Conservation (phyloP, 768 basidiomycete genomes). For the Auriculariales sp. region DNA sequence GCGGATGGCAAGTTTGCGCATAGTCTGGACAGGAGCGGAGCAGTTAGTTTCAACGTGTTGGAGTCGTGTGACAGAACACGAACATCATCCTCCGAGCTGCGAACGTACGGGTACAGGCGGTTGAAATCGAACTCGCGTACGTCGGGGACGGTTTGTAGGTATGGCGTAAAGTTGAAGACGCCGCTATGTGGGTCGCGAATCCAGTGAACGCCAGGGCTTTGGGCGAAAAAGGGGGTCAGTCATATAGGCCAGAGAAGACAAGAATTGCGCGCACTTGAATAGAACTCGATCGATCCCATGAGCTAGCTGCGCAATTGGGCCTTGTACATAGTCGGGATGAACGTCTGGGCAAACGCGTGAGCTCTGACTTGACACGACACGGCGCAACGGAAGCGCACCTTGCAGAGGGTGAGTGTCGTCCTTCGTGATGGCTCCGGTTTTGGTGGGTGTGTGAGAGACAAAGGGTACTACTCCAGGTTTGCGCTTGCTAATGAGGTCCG, state of each 20-base stretch:
- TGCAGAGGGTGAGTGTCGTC: no score
- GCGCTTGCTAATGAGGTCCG: no score
- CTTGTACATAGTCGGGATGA: constrained; percentile 25
- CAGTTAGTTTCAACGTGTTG: background rate
- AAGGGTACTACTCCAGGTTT: no score
- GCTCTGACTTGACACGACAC: no score
- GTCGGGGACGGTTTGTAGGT: constrained; percentile 57
- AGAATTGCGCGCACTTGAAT: constrained; percentile 44
- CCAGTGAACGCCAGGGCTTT: constrained; percentile 80
- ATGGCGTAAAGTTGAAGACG: constrained; percentile 72
- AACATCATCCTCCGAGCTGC: constrained; percentile 65
- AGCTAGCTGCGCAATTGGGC: constrained; percentile 45
- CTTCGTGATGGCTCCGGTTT: no score
- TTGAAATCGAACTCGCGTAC: constrained; percentile 79
- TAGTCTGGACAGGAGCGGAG: constrained; percentile 31
- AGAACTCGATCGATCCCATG: constrained; percentile 57
- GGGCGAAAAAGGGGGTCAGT: background rate
- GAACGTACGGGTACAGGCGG: constrained; percentile 55
- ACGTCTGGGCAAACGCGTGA: no score
- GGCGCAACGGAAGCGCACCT: no score
- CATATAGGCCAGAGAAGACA: background rate
- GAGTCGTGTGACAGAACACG: constrained; percentile 9
- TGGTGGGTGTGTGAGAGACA: no score
- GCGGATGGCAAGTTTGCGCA: constrained; percentile 42
- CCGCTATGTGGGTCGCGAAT: constrained; percentile 72